These are phyloP conservation scores for Pseudonitzschia pungens DNA, from an alignment of 108 stramenopile genomes.

Conservation along the genomic window DNA sequence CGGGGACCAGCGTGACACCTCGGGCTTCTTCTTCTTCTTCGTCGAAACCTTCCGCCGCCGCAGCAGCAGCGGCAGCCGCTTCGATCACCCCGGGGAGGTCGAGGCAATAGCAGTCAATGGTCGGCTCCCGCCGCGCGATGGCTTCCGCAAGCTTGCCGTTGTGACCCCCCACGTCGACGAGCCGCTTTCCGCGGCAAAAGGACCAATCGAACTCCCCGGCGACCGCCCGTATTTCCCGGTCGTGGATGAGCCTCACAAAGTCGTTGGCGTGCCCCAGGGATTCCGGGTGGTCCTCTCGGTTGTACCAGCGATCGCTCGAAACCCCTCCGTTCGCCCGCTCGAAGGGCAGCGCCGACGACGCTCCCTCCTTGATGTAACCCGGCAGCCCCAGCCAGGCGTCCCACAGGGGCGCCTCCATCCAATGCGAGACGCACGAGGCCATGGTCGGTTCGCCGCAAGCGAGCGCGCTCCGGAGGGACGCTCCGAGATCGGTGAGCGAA, in stretches of 20 bases:
- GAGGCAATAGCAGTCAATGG: conserved; percentile 19
- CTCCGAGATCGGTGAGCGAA: conserved; percentile 5
- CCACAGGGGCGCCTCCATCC: conserved; percentile 37
- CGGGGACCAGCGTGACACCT: conserved; percentile 25
- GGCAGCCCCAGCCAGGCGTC: conserved; percentile 27
- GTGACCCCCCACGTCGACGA: conserved; percentile 36
- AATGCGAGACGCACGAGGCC: conserved; percentile 25
- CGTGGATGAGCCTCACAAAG: conserved; percentile 29
- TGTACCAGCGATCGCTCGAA: conserved; percentile 24
- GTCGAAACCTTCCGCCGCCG: too few species aligned
- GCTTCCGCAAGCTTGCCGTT: conserved; percentile 21
- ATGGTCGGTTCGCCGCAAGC: neutral
- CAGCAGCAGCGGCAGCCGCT: too few species aligned
- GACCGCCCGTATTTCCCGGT: conserved; percentile 20
- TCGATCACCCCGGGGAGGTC: conserved; percentile 36
- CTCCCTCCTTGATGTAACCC: conserved; percentile 8
- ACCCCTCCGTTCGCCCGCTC: conserved; percentile 24
- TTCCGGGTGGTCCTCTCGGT: conserved; percentile 10
- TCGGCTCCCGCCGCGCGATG: conserved; percentile 5
- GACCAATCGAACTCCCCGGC: conserved; percentile 25
- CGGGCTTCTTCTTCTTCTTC: too few species aligned
- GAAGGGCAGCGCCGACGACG: conserved; percentile 10
- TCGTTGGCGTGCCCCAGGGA: conserved; percentile 31
- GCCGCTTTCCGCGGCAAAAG: neutral
- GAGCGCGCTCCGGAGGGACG: neutral